Conservation (phyloP, 371 early-diverging fungal genomes). For the Actinomucor elegans region DNA sequence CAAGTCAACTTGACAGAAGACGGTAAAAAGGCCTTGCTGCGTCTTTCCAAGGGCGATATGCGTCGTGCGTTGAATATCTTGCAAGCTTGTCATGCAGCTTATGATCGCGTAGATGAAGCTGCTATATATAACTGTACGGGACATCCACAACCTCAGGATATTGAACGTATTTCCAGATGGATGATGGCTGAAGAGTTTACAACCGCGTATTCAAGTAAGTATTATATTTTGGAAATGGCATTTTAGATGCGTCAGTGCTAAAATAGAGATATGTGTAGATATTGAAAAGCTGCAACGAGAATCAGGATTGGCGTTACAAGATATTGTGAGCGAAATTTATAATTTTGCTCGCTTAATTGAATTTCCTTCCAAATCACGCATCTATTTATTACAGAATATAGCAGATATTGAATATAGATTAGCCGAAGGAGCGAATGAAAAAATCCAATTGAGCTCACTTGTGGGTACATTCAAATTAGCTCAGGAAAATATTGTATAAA, state of each 20-base stretch:
- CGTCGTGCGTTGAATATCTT: conserved; percentile 93
- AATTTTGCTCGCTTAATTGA: conserved; percentile 62
- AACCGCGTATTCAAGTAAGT: conserved; percentile 70
- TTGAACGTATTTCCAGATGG: conserved; percentile 77
- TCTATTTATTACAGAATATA: conserved; percentile 72
- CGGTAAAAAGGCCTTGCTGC: conserved; percentile 79
- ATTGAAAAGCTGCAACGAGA: conserved; percentile 75
- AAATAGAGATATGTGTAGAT: conserved; percentile 34
- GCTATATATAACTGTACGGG: conserved; percentile 92
- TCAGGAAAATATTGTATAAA: conserved; percentile 47
- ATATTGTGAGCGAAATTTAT: conserved; percentile 81
- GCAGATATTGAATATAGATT: conserved; percentile 89
- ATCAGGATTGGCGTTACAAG: conserved; percentile 86
- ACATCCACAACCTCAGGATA: conserved; percentile 86
- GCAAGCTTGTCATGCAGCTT: conserved; percentile 89
- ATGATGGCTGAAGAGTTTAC: conserved; percentile 82
- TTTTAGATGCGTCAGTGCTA: neutral
- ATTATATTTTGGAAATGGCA: neutral
- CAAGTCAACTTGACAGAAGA: conserved; percentile 78
- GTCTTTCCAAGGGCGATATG: conserved; percentile 94
- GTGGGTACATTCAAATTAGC: conserved; percentile 80
- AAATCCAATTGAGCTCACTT: conserved; percentile 78
- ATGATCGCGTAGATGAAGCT: conserved; percentile 69
- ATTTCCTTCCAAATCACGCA: conserved; percentile 64
- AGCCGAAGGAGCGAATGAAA: conserved; percentile 79